These are phyloP conservation scores for Colletotrichum spaethianum DNA, from an alignment of 2,329 filamentous ascomycete genomes.

Conservation along the genomic window DNA sequence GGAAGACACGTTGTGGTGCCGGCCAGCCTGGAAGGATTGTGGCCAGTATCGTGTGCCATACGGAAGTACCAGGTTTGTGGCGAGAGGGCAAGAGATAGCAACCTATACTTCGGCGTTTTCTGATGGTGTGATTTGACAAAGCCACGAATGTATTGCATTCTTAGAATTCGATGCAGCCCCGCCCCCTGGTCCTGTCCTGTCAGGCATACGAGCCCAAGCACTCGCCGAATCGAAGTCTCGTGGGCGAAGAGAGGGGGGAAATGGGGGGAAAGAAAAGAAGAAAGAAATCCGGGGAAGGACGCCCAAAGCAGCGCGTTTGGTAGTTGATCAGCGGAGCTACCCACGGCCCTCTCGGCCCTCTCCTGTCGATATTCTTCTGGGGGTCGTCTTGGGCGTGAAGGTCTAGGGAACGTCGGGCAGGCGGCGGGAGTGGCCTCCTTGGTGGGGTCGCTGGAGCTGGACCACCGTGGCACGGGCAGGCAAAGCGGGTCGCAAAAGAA, in stretches of 20 bases:
- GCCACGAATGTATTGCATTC: conserved; percentile 1
- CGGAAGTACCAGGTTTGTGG: background rate
- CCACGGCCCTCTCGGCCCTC: background rate
- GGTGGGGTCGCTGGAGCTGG: background rate
- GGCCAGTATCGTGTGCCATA: background rate
- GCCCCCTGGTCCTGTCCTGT: background rate
- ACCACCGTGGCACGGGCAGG: too few species aligned
- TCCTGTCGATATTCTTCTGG: conserved; percentile 14
- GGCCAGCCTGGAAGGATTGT: too few species aligned
- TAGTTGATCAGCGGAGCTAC: conserved; percentile 36
- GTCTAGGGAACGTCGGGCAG: conserved; percentile 4
- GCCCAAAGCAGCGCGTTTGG: conserved; percentile 15
- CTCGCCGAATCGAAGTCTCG: background rate
- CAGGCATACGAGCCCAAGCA: background rate
- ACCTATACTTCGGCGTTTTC: background rate
- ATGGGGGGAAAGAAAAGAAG: conserved; percentile 7
- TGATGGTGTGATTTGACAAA: background rate
- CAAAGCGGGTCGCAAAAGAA: conserved; percentile 14
- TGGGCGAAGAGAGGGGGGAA: background rate
- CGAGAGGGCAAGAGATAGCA: background rate
- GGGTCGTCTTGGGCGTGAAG: too few species aligned
- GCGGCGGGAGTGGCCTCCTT: background rate
- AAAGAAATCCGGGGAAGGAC: conserved; percentile 33
- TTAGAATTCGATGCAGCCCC: background rate
- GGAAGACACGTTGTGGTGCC: background rate